phyloP scores from a whole-genome alignment of 345 rosid genomes.

The Populus euphratica region DNA sequence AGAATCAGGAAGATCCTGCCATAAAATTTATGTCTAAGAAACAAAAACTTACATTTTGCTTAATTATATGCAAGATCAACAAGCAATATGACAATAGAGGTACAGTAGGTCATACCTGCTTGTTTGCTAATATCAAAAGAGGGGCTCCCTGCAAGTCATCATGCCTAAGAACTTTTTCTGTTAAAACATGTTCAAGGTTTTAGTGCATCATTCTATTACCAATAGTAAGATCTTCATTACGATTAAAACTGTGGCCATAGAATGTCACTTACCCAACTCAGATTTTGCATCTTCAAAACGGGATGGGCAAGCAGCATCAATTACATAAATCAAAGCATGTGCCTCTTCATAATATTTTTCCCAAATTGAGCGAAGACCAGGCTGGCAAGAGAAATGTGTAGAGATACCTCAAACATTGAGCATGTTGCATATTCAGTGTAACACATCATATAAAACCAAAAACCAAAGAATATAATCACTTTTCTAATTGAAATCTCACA shows the following conservation, averaged over 20 bases:
- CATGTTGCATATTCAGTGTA: too few relatives aligned
- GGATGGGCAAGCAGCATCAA: slow-evolving; percentile 88
- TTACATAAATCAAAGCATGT: slow-evolving; percentile 83
- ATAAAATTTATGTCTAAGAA: neutral
- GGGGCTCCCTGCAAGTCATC: slow-evolving; percentile 99
- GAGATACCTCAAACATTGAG: neutral
- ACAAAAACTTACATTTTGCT: neutral
- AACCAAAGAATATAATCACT: neutral
- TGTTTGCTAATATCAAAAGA: slow-evolving; percentile 84
- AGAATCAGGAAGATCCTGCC: slow-evolving; percentile 90
- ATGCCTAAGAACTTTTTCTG: slow-evolving; percentile 91
- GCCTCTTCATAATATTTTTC: slow-evolving; percentile 99
- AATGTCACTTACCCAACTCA: slow-evolving; percentile 58
- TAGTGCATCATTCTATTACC: slow-evolving; percentile 3
- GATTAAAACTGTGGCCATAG: neutral
- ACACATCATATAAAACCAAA: too few relatives aligned
- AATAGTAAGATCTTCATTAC: neutral
- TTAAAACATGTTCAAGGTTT: slow-evolving; percentile 8
- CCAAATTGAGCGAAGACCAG: slow-evolving; percentile 97
- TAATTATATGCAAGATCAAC: neutral
- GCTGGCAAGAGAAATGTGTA: slow-evolving; percentile 39
- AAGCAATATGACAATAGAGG: neutral
- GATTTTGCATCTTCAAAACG: slow-evolving; percentile 96
- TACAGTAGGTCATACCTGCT: slow-evolving; percentile 50
- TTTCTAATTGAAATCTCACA: neutral